Evolutionary conservation across 495 filamentous ascomycete genomes (phyloP), one percentile per base, ranked within the genome.

Genomic region (Annulohypoxylon maeteangense): DNA sequence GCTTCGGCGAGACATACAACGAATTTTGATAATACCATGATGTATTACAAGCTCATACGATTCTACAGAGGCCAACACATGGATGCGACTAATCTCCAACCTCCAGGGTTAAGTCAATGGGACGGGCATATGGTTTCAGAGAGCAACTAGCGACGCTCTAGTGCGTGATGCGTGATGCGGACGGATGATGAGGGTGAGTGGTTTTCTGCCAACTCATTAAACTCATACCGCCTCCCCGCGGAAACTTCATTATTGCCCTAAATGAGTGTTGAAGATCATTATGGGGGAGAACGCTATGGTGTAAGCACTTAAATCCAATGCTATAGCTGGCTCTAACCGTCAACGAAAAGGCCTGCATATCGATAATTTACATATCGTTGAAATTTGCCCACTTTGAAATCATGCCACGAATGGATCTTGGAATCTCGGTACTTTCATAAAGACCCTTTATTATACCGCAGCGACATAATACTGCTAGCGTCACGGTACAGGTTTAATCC

Each of bases 11-110:
- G 50, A 68, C 58, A 57, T 20, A 22, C 31, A 16, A 10, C 50
- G 48, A 42, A 23, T 56, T 56, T 42, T 50, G 40, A 50, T 51
- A 62, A 56, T 56, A 38, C 7, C 25, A 27, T 50, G 20, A 38
- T 29, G 22, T 44, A 44, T 44, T 20, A 44, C 34, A 67, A 34
- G 64, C 47, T 44, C 48, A 36, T 67, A 38, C 38, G 7, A 42
- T 34, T 47, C 34, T 47, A 20, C 48, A 12, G 42, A 44, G 18
- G 42, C 54, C 8, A 22, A 42, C 40, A 47, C 18, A 16, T 36
- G n/a, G n/a, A n/a, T n/a, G 6, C 47, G 56, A 32, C 34, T 67
- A 45, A 60, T 60, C 27, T 29, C 27, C 27, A 29, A 3, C 27
- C 60, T 54, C 55, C 36, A 44, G 10, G n/a, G 53, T 6, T 20